These are phyloP conservation scores for Diplodia seriata DNA, from an alignment of 2,329 filamentous ascomycete genomes.

Conservation along the genomic window DNA sequence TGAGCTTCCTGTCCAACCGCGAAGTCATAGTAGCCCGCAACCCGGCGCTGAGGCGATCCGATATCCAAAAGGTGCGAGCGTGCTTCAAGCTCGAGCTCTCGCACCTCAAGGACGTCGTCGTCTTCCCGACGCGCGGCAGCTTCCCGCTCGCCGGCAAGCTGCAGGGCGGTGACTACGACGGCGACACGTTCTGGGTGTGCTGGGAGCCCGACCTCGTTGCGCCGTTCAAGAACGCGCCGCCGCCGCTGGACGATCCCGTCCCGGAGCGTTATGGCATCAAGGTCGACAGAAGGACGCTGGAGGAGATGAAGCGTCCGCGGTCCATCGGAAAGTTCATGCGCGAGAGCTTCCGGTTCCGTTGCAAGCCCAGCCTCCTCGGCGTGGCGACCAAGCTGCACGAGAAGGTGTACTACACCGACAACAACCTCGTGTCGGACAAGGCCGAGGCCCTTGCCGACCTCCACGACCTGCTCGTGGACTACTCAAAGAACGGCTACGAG, in stretches of 20 bases:
- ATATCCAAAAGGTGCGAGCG: conserved; percentile 69
- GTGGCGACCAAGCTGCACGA: conserved; percentile 70
- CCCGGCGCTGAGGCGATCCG: conserved; percentile 72
- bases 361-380: conserved; percentile 65
- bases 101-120: conserved; percentile 76
- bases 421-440: conserved; percentile 39
- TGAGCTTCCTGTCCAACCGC: conserved; percentile 57
- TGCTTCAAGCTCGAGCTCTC: conserved; percentile 65
- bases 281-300: conserved; percentile 58
- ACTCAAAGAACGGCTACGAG: conserved; percentile 55
- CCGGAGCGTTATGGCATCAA: conserved; percentile 58
- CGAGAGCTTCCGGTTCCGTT: conserved; percentile 64
- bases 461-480: conserved; percentile 57
- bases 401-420: conserved; percentile 62
- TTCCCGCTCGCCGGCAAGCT: conserved; percentile 71
- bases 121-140: conserved; percentile 72
- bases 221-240: conserved; percentile 69
- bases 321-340: conserved; percentile 58
- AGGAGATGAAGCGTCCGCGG: conserved; percentile 48
- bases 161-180: conserved; percentile 83
- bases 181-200: conserved; percentile 78
- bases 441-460: conserved; percentile 46
- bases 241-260: conserved; percentile 56
- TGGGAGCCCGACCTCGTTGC: conserved; percentile 72
- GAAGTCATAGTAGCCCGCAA: conserved; percentile 73